Base-by-base conservation (phyloP, 176 grass and related monocot species). In the Elaeis guineensis region DNA sequence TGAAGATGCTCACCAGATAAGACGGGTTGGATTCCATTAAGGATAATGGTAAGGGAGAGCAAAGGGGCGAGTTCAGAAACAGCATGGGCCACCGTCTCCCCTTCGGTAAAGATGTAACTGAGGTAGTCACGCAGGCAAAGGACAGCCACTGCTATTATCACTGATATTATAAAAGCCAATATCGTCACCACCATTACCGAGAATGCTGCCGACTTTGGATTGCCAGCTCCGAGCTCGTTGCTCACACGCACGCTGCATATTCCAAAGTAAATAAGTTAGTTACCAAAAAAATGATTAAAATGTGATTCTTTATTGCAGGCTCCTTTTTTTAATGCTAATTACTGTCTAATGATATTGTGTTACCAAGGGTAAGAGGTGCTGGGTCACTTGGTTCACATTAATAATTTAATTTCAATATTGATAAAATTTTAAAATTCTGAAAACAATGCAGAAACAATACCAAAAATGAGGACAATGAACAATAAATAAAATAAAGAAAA, bases 11-110 rank as follows among this genome's bases (percentile, higher is more conserved):
- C 51, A 90, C 87, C 87, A 14, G 86, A 90, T 4, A 90, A 21
- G 54, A 90, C 81, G n/a, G 85, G 80, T 54, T 88, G 84, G 62
- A 88, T 50, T 24, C 84, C 79, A 22, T 82, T 73, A 53, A 88
- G 86, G 54, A 82, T 55, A 19, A 90, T 53, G 50, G 82, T 82
- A 50, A 63, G 7, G 26, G 82, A 78, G 17, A 90, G 75, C 22
- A 85, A 71, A 8, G 86, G 82, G 54, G 62, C 65, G 24, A 90
- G 81, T 4, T 90, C 71, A 19, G 86, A 76, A 20, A 90, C 78
- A 5, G 82, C 78, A 3, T 52, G 51, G 0, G 82, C 68, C 0
- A 90, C 82, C 2, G 26, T 39, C 63, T 90, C 75, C 5, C 80
- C 85, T 5, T 80, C 80, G 0, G 80, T 89, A 72, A 89, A 89